Evolutionary conservation across 495 filamentous ascomycete genomes (phyloP).

Genomic region (Pseudevernia furfuracea): DNA sequence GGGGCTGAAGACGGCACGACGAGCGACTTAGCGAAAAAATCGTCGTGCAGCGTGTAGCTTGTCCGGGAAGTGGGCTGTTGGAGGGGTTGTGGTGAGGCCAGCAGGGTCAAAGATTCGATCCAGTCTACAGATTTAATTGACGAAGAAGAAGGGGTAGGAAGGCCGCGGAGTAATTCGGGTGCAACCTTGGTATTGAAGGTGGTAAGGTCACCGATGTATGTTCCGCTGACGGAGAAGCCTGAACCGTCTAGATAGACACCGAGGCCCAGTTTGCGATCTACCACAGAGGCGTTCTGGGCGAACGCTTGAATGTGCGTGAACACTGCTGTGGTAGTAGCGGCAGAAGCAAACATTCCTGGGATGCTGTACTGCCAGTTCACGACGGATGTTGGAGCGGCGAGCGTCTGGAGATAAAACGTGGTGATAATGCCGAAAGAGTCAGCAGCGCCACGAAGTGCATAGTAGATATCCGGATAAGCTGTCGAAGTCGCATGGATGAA

Average conservation of each 20-base stretch:
- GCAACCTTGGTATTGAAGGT: conserved; percentile 39
- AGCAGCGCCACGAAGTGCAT: conserved; percentile 48
- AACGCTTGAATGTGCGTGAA: conserved; percentile 44
- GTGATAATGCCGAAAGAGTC: conserved; percentile 59
- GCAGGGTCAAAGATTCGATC: conserved; percentile 26
- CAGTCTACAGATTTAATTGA: conserved; percentile 29
- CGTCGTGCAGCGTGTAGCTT: conserved; percentile 33
- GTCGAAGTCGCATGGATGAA: conserved; percentile 36
- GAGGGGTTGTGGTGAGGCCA: conserved; percentile 30
- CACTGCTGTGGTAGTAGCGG: conserved; percentile 36
- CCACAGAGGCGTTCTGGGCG: conserved; percentile 43
- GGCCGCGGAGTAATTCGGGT: conserved; percentile 32
- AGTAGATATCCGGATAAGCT: conserved; percentile 36
- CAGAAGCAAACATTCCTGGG: conserved; percentile 35
- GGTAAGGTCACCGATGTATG: conserved; percentile 29
- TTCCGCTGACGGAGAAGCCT: conserved; percentile 32
- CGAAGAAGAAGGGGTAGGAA: conserved; percentile 35
- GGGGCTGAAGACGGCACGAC: conserved; percentile 28
- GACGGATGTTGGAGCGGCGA: conserved; percentile 46
- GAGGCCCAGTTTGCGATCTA: conserved; percentile 44
- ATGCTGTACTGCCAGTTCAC: conserved; percentile 46
- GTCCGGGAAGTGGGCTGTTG: conserved; percentile 24
- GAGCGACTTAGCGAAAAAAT: conserved; percentile 48
- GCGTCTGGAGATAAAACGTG: conserved; percentile 53
- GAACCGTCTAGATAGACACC: conserved; percentile 44